Conservation (phyloP, 495 filamentous ascomycete species). For the Penicillium coprophilum region DNA sequence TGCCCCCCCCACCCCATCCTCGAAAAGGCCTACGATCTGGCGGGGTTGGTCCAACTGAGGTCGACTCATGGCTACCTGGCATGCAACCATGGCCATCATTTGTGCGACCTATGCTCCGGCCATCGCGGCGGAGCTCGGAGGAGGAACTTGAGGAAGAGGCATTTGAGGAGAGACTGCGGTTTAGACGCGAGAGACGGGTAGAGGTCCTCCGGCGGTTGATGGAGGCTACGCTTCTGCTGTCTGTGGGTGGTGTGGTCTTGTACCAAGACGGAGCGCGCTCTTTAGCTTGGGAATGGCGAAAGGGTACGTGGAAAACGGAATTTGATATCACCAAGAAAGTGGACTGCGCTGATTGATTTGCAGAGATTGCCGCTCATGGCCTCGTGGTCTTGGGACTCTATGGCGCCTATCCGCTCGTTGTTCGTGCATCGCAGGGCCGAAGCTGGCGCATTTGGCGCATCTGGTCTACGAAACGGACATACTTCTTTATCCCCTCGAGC, state of each 20-base stretch:
- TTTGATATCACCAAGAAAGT: not conserved
- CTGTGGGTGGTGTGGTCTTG: slow-evolving; percentile 45
- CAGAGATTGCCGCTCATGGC: slow-evolving; percentile 51
- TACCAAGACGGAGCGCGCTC: slow-evolving; percentile 31
- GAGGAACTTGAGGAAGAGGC: slow-evolving; percentile 35
- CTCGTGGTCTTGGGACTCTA: slow-evolving; percentile 45
- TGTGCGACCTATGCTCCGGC: slow-evolving; percentile 32
- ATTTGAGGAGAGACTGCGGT: slow-evolving; percentile 31
- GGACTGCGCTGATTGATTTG: slow-evolving; percentile 10
- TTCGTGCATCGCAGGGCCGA: slow-evolving; percentile 24
- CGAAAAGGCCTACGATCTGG: slow-evolving; percentile 71
- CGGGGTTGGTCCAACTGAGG: slow-evolving; percentile 40
- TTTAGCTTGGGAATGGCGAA: slow-evolving; percentile 44
- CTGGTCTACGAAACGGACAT: slow-evolving; percentile 29
- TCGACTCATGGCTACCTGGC: slow-evolving; percentile 37
- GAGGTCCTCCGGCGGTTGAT: slow-evolving; percentile 47
- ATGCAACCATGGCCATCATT: slow-evolving; percentile 42
- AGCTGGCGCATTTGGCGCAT: slow-evolving; percentile 27
- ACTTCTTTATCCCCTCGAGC: slow-evolving; percentile 59
- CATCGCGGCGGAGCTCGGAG: slow-evolving; percentile 42
- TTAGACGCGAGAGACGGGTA: slow-evolving; percentile 36
- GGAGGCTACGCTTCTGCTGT: slow-evolving; percentile 46
- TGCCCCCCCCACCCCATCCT: slow-evolving; percentile 66
- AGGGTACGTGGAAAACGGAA: slow-evolving; percentile 31
- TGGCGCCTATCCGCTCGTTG: slow-evolving; percentile 48